A percentile compares a stretch with the other conserved stretches of the same genome.
phyloP scores from a whole-genome alignment of 2,329 filamentous ascomycete genomes.

The Colletotrichum sp. region DNA sequence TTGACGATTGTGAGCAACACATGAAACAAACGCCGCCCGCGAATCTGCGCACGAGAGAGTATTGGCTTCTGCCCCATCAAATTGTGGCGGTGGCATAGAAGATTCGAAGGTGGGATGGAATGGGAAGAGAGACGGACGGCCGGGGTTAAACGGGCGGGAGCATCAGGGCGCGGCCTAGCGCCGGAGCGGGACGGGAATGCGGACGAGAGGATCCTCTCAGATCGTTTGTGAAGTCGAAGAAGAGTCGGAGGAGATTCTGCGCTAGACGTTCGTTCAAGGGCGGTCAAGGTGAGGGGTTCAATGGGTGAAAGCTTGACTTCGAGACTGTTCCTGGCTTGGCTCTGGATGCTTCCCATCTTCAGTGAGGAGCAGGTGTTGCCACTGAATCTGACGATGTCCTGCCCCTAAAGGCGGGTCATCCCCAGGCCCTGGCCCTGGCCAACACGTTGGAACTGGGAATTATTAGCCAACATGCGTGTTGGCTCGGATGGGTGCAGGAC shows the following conservation, averaged over 20 bases:
- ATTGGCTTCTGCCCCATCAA: not conserved
- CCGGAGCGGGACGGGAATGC: not conserved
- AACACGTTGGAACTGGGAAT: not conserved
- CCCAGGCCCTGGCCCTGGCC: not conserved
- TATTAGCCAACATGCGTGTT: not conserved
- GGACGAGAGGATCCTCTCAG: not conserved
- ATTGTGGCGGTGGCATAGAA: not conserved
- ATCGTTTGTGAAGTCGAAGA: not conserved
- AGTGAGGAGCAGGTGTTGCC: not conserved
- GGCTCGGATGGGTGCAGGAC: not conserved
- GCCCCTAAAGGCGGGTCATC: not conserved
- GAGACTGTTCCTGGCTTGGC: not conserved
- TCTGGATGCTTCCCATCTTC: not conserved
- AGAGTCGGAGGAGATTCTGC: not conserved
- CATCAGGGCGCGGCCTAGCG: not conserved
- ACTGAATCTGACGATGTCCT: not conserved
- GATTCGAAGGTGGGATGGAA: not conserved
- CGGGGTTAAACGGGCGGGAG: not conserved
- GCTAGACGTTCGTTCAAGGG: not conserved
- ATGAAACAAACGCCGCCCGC: not conserved
- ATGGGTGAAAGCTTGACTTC: not conserved
- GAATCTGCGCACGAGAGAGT: not conserved
- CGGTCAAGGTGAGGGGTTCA: not conserved
- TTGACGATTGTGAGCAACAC: not conserved
- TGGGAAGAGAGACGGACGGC: not conserved